A percentile compares a stretch with the other conserved stretches of the same genome.
Evolutionary conservation across 75 land plant genomes (phyloP).

Genomic region (Sequoia sempervirens): DNA sequence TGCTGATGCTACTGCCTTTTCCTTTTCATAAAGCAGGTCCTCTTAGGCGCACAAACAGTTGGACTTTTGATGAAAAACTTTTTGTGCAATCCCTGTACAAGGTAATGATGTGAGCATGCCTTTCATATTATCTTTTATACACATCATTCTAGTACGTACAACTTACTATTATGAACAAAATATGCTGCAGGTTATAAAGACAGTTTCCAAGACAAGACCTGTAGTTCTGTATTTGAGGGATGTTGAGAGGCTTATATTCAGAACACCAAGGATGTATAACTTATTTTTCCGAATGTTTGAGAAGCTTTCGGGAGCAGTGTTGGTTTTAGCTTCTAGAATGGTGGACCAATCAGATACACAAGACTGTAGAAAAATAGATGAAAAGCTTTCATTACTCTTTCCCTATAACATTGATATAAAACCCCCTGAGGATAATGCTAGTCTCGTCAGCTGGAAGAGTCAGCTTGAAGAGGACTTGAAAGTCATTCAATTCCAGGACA

Average conservation of each 20-base stretch:
- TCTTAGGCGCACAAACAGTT: constrained; percentile 38
- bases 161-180: neutral
- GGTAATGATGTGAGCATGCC: constrained; percentile 24
- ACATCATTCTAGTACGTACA: neutral
- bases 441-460: constrained; percentile 22
- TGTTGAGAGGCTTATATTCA: constrained; percentile 32
- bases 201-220: constrained; percentile 12
- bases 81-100: constrained; percentile 68
- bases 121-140: neutral
- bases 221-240: constrained; percentile 27
- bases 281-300: constrained; percentile 16
- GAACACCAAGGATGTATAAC: constrained; percentile 9
- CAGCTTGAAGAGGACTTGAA: constrained; percentile 28
- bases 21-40: constrained; percentile 16
- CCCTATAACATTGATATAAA: constrained; percentile 18
- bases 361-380: constrained; percentile 5
- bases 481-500: constrained; percentile 22
- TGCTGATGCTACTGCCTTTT: neutral
- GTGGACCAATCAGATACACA: constrained; percentile 3
- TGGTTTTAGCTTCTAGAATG: constrained; percentile 27
- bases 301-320: constrained; percentile 22
- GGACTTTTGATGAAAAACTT: constrained; percentile 72
- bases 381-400: constrained; percentile 13
- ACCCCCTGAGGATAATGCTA: constrained; percentile 13
- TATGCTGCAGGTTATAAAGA: neutral